Evolutionary conservation across 106 monocot genomes (phyloP).

Genomic region (Posidonia australis): DNA sequence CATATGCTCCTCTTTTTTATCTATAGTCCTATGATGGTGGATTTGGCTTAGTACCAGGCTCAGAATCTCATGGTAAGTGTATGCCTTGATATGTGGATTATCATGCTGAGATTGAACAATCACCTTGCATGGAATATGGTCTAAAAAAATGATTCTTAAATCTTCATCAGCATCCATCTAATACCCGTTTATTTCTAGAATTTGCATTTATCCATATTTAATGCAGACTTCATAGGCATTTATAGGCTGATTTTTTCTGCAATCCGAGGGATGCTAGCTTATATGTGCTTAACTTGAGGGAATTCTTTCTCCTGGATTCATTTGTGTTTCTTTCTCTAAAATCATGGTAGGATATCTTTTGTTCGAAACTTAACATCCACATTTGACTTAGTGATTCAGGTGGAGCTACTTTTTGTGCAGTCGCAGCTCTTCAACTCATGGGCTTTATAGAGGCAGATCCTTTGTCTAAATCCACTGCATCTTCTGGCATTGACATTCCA

Average conservation of each 20-base stretch:
- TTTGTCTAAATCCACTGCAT: constrained; percentile 12
- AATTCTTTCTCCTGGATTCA: not conserved
- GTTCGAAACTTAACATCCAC: constrained; percentile 2
- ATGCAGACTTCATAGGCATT: too few species aligned
- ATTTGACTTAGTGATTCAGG: constrained; percentile 67
- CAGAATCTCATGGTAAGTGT: constrained; percentile 96
- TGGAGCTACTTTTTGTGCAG: constrained; percentile 87
- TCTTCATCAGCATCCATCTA: not conserved
- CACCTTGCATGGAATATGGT: not conserved
- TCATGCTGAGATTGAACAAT: not conserved
- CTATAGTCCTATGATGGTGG: constrained; percentile 99
- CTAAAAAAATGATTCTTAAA: too few species aligned
- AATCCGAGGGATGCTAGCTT: too few species aligned
- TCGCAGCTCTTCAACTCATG: constrained; percentile 84
- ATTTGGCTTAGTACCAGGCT: constrained; percentile 87
- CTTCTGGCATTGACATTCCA: constrained; percentile 32
- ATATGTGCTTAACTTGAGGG: too few species aligned
- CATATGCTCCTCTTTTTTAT: not conserved
- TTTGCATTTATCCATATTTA: not conserved
- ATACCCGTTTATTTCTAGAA: not conserved
- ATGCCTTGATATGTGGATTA: not conserved
- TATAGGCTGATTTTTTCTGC: too few species aligned
- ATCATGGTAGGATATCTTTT: too few species aligned
- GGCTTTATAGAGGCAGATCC: constrained; percentile 46
- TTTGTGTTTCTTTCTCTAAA: too few species aligned